These are phyloP conservation scores for Entonaema liquescens DNA, from an alignment of 495 filamentous ascomycete species.

Conservation along the genomic window DNA sequence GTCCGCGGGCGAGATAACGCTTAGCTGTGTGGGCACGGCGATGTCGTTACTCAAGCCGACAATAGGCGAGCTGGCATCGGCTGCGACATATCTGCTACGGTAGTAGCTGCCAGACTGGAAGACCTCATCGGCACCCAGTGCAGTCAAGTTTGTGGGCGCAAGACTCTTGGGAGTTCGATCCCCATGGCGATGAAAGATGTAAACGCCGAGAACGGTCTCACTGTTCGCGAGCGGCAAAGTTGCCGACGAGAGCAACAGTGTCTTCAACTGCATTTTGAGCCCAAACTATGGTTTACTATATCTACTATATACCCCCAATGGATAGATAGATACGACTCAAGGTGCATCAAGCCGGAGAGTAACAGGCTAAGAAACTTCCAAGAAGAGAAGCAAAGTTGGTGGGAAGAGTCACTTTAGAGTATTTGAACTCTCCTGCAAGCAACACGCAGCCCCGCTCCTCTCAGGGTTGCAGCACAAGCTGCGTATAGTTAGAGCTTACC, in stretches of 20 bases:
- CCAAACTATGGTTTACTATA: neutral
- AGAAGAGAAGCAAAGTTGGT: conserved; percentile 7
- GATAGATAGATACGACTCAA: neutral
- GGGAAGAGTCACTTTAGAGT: conserved; percentile 7
- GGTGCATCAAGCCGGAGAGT: conserved; percentile 1
- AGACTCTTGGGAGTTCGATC: conserved; percentile 73
- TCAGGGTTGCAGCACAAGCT: conserved; percentile 26
- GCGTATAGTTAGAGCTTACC: conserved; percentile 11
- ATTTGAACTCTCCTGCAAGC: conserved; percentile 13
- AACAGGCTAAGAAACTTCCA: neutral
- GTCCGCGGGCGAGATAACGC: conserved; percentile 66
- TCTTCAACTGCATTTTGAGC: conserved; percentile 34
- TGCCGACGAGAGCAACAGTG: conserved; percentile 45
- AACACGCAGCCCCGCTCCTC: conserved; percentile 27
- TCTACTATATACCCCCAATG: neutral
- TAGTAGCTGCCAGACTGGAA: conserved; percentile 68
- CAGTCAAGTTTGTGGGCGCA: conserved; percentile 64
- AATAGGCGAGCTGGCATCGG: conserved; percentile 51
- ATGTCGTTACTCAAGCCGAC: conserved; percentile 61
- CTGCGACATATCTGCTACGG: conserved; percentile 64
- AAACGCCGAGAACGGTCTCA: conserved; percentile 72
- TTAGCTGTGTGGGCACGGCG: conserved; percentile 67
- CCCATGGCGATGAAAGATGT: conserved; percentile 77
- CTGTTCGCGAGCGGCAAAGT: conserved; percentile 51
- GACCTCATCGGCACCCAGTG: conserved; percentile 74